Evolutionary conservation across 257 asterid species (phyloP), one percentile per base, ranked within the genome.

Genomic region (Solanum megistacrolobum): DNA sequence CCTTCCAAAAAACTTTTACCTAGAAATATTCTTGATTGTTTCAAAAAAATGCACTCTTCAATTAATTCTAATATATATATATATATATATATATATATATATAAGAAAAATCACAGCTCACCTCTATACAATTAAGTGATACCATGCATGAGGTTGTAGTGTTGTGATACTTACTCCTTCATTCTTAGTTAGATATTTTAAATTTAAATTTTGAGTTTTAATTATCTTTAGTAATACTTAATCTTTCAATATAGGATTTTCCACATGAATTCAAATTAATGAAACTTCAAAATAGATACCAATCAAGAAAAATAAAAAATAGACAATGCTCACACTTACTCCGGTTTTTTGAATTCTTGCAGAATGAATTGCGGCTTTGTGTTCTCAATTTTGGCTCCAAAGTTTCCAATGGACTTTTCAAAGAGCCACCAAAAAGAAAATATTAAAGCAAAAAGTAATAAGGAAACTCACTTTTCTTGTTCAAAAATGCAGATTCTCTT

Each of bases 351-450:
- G 85, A 46, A 81, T 46, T 81, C 18, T 27, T 36, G 68, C 9
- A 14, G 85, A 29, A 29, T 48, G 41, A 81, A 81, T 81, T 29
- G 69, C 12, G 62, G 85, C 31, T 46, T 27, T 43, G 7, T 46
- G 39, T 81, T 81, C 20, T 31, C 29, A 29, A 29, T 29, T 82
- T 82, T 81, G 85, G 68, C 66, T 79, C 85, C 39, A 79, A 79
- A 43, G 66, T 81, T 82, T 82, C 12, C 85, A 29, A 29, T 18
- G 27, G 18, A 81, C 85, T 81, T 81, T 46, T 81, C 13, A 81
- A 81, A 46, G 84, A 12, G 41, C 38, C 25, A 16, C 68, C 12
- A 81, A 81, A 81, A 81, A 18, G 27, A 81, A 82, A 82, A 82
- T 27, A 48, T 82, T 48, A 81, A 82, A 48, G 66, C 66, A 29